Conservation (phyloP, 1,139 yeast species). For the Pichia sp. region DNA sequence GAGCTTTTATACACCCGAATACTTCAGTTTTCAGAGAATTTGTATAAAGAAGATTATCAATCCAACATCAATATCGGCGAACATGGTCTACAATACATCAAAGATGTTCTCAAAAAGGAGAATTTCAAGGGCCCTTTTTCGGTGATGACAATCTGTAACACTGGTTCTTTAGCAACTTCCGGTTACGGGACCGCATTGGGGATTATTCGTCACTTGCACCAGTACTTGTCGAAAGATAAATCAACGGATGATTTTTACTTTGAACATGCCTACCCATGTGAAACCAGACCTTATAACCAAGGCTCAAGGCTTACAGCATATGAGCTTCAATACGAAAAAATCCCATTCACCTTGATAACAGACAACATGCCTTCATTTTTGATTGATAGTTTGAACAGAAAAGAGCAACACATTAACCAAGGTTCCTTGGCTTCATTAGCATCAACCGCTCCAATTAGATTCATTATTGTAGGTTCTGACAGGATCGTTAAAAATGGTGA, state of each 20-base stretch:
- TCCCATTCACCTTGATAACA: constrained; percentile 84
- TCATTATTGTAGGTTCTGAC: constrained; percentile 97
- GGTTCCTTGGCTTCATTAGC: constrained; percentile 18
- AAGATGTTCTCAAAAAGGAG: constrained; percentile 42
- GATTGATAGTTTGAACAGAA: constrained; percentile 35
- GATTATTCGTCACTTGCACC: constrained; percentile 65
- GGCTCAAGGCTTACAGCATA: constrained; percentile 92
- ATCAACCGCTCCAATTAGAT: constrained; percentile 59
- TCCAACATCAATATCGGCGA: constrained; percentile 77
- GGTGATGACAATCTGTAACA: constrained; percentile 80
- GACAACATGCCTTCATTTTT: constrained; percentile 90
- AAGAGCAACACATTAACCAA: constrained; percentile 20
- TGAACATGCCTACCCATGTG: constrained; percentile 78
- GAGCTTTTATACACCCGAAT: constrained; percentile 39
- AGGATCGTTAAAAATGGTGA: constrained; percentile 90
- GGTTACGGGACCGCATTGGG: constrained; percentile 98
- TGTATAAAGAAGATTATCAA: constrained; percentile 70
- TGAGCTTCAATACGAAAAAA: constrained; percentile 77
- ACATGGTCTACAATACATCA: constrained; percentile 72
- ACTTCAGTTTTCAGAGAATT: constrained; percentile 47
- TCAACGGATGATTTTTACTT: constrained; percentile 34
- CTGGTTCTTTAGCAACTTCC: constrained; percentile 91
- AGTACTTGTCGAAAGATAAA: constrained; percentile 29
- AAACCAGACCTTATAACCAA: constrained; percentile 94
- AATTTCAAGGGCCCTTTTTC: constrained; percentile 63